Evolutionary conservation across 257 asterid species (phyloP).

Genomic region (Verbascum thapsus): DNA sequence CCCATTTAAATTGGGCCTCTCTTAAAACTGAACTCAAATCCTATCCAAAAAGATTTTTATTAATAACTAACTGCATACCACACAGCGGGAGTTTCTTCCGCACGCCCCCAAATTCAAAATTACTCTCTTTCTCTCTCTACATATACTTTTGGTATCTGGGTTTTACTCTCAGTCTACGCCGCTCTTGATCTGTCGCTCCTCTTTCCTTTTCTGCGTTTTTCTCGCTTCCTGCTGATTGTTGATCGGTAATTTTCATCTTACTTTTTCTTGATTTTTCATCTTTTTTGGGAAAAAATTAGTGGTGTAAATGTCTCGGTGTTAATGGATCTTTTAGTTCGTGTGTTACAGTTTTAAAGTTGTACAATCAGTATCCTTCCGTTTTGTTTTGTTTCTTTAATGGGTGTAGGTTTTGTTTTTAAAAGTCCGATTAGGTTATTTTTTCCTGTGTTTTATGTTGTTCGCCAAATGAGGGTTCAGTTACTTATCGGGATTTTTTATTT

Average conservation of each 20-base stretch:
- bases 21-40: neutral
- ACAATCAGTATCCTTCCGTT: neutral
- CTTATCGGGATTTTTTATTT: neutral
- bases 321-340: slow-evolving; percentile 19
- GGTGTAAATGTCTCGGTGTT: slow-evolving; percentile 4
- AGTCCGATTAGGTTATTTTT: slow-evolving; percentile 12
- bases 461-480: neutral
- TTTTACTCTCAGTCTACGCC: neutral
- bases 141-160: neutral
- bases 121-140: neutral
- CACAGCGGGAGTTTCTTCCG: slow-evolving; percentile 35
- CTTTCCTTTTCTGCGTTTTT: slow-evolving; percentile 13
- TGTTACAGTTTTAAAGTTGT: neutral
- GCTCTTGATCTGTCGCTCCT: slow-evolving; percentile 21
- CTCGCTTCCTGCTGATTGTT: slow-evolving; percentile 21
- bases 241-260: slow-evolving; percentile 28
- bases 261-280: neutral
- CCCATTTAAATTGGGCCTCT: slow-evolving; percentile 26
- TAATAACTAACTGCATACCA: neutral
- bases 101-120: slow-evolving; percentile 37
- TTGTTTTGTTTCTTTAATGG: no score
- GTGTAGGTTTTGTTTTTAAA: neutral
- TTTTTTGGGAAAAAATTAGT: neutral
- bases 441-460: neutral
- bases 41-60: neutral